phyloP scores from a whole-genome alignment of 441 rosid species.

The Cnidoscolus chayamansa region DNA sequence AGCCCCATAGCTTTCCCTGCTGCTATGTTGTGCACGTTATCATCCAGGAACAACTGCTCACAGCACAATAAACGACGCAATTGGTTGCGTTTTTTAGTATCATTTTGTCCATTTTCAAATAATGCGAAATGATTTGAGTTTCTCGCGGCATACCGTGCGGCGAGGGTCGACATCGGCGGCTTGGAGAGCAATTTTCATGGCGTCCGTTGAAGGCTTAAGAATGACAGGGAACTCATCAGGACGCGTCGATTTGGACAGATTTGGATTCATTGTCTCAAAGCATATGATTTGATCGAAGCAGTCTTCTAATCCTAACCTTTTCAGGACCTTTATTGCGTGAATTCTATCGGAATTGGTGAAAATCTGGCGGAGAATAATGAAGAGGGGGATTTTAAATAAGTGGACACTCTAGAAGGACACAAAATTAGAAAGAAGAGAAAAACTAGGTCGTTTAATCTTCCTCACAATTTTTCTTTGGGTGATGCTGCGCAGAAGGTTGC shows the following conservation, averaged over 20 bases:
- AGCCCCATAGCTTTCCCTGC: conserved; percentile 77
- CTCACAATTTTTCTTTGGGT: conserved; percentile 67
- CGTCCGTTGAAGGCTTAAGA: conserved; percentile 69
- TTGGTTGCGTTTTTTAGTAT: neutral
- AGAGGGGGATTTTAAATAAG: neutral
- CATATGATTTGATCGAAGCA: conserved; percentile 77
- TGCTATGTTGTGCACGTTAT: conserved; percentile 55
- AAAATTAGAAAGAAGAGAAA: neutral
- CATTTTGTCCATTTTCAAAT: no score
- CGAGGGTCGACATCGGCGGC: conserved; percentile 57
- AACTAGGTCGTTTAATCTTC: neutral
- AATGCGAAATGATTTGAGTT: neutral
- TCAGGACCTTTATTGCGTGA: conserved; percentile 54
- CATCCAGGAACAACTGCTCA: conserved; percentile 72
- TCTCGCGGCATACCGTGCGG: conserved; percentile 41
- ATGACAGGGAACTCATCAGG: conserved; percentile 67
- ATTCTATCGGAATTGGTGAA: conserved; percentile 74
- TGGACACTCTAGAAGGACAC: neutral
- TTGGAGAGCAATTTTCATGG: conserved; percentile 63
- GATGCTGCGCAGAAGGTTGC: conserved; percentile 59
- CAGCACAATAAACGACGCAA: neutral
- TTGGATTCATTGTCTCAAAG: conserved; percentile 79
- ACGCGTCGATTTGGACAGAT: conserved; percentile 45
- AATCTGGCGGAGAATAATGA: conserved; percentile 34
- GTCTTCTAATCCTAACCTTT: conserved; percentile 59